These are phyloP conservation scores for Epichloe gansuensis DNA, from an alignment of 2,329 filamentous ascomycete genomes.

Conservation along the genomic window DNA sequence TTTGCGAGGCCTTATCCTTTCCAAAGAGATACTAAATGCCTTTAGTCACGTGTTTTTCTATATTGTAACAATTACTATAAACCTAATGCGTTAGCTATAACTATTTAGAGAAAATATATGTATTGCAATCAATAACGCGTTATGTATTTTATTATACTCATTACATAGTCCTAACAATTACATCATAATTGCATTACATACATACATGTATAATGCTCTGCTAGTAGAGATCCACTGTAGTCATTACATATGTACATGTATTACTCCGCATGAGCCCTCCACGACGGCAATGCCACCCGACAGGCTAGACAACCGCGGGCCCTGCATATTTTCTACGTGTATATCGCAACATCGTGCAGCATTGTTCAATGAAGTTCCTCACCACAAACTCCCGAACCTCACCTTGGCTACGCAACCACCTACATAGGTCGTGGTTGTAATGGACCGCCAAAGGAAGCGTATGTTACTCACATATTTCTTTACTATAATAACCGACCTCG, in stretches of 20 bases:
- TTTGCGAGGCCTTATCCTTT: too few relatives aligned
- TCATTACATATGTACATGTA: background rate
- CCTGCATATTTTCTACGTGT: background rate
- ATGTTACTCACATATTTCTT: background rate
- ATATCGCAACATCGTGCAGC: slow-evolving; percentile 1
- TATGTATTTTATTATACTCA: too few relatives aligned
- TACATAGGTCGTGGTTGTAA: slow-evolving; percentile 3
- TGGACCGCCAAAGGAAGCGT: slow-evolving; percentile 7
- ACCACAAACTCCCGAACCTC: background rate
- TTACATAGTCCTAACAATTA: too few relatives aligned
- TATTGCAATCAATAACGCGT: too few relatives aligned
- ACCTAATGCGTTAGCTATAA: too few relatives aligned
- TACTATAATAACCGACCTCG: background rate
- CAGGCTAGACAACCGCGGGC: background rate
- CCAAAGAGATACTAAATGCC: too few relatives aligned
- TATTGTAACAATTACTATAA: too few relatives aligned
- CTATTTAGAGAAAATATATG: too few relatives aligned
- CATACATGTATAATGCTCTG: too few relatives aligned
- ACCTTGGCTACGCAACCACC: background rate
- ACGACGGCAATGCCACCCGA: background rate
- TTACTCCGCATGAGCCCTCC: background rate
- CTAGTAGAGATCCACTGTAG: background rate
- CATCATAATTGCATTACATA: too few relatives aligned
- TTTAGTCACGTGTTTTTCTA: too few relatives aligned
- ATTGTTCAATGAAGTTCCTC: slow-evolving; percentile 8